Conservation (phyloP, 352 stramenopile species). For the Globisporangium nunn region DNA sequence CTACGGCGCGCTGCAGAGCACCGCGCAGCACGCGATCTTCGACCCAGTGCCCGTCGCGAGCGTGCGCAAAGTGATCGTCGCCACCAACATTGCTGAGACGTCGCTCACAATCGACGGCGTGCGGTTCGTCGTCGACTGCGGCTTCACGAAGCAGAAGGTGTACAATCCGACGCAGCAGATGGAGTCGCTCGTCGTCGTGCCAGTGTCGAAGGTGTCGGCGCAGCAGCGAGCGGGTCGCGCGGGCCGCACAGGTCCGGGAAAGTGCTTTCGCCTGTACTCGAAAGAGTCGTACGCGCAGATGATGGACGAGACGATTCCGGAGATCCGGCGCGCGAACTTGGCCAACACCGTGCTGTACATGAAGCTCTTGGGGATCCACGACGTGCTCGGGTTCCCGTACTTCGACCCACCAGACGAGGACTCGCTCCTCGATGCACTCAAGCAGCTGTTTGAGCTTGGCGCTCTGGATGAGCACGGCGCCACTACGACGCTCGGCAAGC, state of each 20-base stretch:
- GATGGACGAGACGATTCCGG: constrained; percentile 96
- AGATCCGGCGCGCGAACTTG: constrained; percentile 95
- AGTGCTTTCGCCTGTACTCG: constrained; percentile 99
- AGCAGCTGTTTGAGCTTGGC: constrained; percentile 65
- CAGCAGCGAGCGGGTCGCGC: constrained; percentile 94
- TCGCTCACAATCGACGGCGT: constrained; percentile 99
- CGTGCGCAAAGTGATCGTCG: constrained; percentile 81
- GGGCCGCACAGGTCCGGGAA: constrained; percentile 93
- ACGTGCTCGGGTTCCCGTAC: constrained; percentile 66
- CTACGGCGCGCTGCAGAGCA: constrained; percentile 94
- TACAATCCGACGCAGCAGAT: constrained; percentile 76
- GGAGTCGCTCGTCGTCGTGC: constrained; percentile 88
- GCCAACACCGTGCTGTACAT: constrained; percentile 92
- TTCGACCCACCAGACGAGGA: constrained; percentile 67
- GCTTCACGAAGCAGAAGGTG: constrained; percentile 91
- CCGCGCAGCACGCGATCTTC: constrained; percentile 93
- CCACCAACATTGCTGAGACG: constrained; percentile 94
- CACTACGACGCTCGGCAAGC: constrained; percentile 52
- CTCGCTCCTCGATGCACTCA: constrained; percentile 63
- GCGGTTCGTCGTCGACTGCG: constrained; percentile 67
- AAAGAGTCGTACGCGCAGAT: constrained; percentile 95
- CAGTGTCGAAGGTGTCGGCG: constrained; percentile 93
- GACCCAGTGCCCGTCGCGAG: constrained; percentile 57
- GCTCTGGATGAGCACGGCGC: constrained; percentile 42
- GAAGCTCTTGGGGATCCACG: constrained; percentile 61